Conservation (phyloP, 805 yeast genomes). For the Grigorovia transvaalensis region DNA sequence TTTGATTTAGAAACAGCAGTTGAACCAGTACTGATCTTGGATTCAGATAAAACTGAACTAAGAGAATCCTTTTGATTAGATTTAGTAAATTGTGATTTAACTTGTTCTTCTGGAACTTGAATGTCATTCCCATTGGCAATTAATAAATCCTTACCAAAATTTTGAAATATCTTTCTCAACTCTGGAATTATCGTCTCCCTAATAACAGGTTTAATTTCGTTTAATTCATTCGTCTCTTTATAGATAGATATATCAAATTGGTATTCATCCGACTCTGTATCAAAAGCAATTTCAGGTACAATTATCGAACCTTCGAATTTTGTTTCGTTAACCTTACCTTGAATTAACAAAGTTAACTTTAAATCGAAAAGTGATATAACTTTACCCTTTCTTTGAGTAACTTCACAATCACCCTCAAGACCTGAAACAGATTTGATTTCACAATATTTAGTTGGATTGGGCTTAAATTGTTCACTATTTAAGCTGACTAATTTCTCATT, state of each 20-base stretch:
- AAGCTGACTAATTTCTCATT: slow-evolving; percentile 46
- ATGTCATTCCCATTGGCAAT: slow-evolving; percentile 72
- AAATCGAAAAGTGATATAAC: slow-evolving; percentile 86
- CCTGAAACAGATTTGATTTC: slow-evolving; percentile 30
- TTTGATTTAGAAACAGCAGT: not conserved
- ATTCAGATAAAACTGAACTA: not conserved
- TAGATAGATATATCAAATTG: slow-evolving; percentile 70
- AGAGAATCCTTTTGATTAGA: slow-evolving; percentile 34
- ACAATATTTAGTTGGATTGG: slow-evolving; percentile 22
- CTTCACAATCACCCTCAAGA: slow-evolving; percentile 93
- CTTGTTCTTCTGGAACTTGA: slow-evolving; percentile 66
- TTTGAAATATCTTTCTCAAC: slow-evolving; percentile 46
- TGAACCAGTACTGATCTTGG: not conserved
- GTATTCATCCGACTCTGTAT: slow-evolving; percentile 73
- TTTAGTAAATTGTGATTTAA: slow-evolving; percentile 44
- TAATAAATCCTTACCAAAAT: slow-evolving; percentile 74
- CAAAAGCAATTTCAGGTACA: slow-evolving; percentile 90
- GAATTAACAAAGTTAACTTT: slow-evolving; percentile 49
- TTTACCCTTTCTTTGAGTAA: slow-evolving; percentile 93
- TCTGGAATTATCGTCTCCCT: slow-evolving; percentile 57
- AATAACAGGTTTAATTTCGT: slow-evolving; percentile 40
- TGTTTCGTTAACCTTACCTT: slow-evolving; percentile 35
- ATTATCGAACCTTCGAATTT: slow-evolving; percentile 60
- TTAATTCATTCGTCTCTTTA: slow-evolving; percentile 41
- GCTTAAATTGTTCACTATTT: slow-evolving; percentile 19